A percentile compares a stretch with the other conserved stretches of the same genome.
Conservation (phyloP, 2,329 filamentous ascomycete species). For the Venturia pyrina region DNA sequence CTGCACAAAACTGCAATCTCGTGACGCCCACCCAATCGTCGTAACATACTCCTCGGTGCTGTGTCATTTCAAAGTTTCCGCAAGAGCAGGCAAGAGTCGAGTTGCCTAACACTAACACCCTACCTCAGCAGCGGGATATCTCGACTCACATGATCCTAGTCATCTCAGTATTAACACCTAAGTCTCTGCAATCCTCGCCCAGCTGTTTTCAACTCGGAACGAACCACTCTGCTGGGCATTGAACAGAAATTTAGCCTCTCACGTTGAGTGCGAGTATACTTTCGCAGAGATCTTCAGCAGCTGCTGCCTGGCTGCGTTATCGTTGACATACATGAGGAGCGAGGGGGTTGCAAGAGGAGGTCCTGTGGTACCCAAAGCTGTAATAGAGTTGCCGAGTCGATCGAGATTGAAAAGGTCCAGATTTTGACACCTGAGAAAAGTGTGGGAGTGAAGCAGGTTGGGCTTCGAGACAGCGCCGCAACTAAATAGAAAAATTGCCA, state of each 20-base stretch:
- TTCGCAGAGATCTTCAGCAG: background rate
- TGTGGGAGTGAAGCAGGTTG: background rate
- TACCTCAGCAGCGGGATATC: background rate
- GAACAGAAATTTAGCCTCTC: background rate
- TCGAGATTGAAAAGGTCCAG: background rate
- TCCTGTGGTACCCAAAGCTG: background rate
- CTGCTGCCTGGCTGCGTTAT: background rate
- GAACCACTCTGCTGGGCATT: background rate
- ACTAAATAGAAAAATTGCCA: background rate
- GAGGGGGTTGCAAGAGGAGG: background rate
- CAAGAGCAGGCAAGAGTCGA: background rate
- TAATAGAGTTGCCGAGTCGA: background rate
- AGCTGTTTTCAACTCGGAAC: background rate
- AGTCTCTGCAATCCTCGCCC: background rate
- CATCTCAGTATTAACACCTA: background rate
- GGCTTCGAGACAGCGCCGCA: background rate
- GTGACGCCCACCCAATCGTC: background rate
- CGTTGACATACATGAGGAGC: background rate
- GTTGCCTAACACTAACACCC: background rate
- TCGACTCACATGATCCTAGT: no score
- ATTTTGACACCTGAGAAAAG: background rate
- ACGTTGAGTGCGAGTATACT: background rate
- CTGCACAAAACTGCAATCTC: background rate
- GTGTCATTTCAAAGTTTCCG: background rate
- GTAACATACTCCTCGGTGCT: background rate